Evolutionary conservation across 1,139 yeast genomes (phyloP), one percentile per base, ranked within the genome.

Genomic region (Debaryomycetaceae sp.): DNA sequence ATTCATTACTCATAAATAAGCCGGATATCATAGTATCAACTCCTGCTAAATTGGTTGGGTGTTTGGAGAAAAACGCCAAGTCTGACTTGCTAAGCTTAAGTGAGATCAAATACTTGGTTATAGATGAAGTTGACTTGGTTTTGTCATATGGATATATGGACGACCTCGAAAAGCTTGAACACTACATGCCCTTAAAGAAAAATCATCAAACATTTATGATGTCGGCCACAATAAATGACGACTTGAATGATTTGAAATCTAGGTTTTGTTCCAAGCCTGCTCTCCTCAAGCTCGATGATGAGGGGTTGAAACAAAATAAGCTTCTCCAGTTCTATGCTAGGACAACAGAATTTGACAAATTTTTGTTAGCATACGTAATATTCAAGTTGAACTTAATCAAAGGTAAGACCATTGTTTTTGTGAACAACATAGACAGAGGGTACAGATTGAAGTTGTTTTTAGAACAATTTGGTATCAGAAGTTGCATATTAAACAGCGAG

Each of bases 211-310:
- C 95, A 1, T 91, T 90, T 68, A 72, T 95, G 53, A 93, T 93
- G 98, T 88, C 97, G 63, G 99, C 99, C 1, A 95, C 99, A 3
- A 71, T 95, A 47, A 87, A 84, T 59, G 96, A 88, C 42, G 98
- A 93, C 50, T 80, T 91, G 51, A 83, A 87, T 48, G 81, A 78
- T 40, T 70, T 95, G 57, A 93, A 93, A 65, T 62, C 71, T 39
- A 78, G 80, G 57, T 90, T 87, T 62, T 93, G 98, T 65, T 81
- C 91, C 45, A 80, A 81, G 54, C 96, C 97, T 2, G 97, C 96
- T 0, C 79, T 89, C 38, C 71, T 95, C 50, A 87, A 84, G 59
- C 75, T 93, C 39, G 83, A 84, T 53, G 90, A 85, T 54, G 89
- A 83, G 45, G 76, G 78, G 46, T 72, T 60, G 7, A 59, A 74